A percentile compares a stretch with the other conserved stretches of the same genome.
Evolutionary conservation across 1,139 yeast species (phyloP).

Genomic region (Scheffersomyces quercinus): DNA sequence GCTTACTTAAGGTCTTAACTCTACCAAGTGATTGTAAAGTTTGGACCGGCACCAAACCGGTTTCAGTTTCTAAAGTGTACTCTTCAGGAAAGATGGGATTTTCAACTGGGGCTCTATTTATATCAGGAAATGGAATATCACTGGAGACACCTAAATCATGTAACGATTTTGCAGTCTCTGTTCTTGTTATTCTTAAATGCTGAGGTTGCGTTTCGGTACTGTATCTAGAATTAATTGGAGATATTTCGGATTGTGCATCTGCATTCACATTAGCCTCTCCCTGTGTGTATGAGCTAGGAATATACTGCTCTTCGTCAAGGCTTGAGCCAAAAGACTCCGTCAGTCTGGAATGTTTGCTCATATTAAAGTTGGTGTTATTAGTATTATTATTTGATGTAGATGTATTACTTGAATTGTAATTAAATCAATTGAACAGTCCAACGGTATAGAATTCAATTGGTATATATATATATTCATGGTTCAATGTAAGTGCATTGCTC

Average conservation of each 20-base stretch:
- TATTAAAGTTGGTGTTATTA: too few species aligned
- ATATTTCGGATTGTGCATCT: conserved; percentile 46
- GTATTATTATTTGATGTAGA: too few species aligned
- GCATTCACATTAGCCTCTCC: conserved; percentile 15
- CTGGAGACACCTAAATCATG: conserved; percentile 60
- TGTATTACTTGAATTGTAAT: neutral
- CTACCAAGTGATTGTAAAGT: conserved; percentile 72
- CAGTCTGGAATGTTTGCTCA: too few species aligned
- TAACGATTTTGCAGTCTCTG: conserved; percentile 73
- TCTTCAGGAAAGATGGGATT: conserved; percentile 88
- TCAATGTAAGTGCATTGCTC: neutral
- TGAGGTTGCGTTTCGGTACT: neutral
- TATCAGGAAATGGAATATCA: conserved; percentile 54
- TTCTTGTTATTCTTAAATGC: conserved; percentile 24
- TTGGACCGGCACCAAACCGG: conserved; percentile 80
- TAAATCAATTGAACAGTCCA: neutral
- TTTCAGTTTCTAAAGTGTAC: conserved; percentile 79
- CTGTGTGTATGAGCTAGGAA: neutral
- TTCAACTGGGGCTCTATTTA: conserved; percentile 61
- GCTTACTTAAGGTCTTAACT: conserved; percentile 30
- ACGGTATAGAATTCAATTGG: neutral
- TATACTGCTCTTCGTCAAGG: neutral
- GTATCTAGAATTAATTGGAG: conserved; percentile 11
- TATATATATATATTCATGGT: neutral
- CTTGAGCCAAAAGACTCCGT: neutral